phyloP scores from a whole-genome alignment of 176 grass and related monocot genomes.

The Zoysia japonica region DNA sequence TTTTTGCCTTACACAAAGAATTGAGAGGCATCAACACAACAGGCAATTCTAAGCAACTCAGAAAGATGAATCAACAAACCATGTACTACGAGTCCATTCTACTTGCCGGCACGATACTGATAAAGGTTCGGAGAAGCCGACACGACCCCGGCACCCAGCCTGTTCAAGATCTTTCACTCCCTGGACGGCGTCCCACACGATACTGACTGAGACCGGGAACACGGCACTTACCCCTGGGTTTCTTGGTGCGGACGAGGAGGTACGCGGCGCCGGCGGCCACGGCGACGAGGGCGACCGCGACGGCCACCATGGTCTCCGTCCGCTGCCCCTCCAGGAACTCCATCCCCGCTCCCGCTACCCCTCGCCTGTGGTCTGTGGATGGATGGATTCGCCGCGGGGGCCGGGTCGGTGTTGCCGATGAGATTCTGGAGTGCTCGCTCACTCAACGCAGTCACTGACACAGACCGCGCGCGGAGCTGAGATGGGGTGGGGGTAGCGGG shows the following conservation, averaged over 20 bases:
- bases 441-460: background rate
- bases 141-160: background rate
- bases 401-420: background rate
- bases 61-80: background rate
- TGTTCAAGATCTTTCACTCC: background rate
- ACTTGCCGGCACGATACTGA: background rate
- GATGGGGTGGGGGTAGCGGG: too few species aligned
- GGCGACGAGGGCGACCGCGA: conserved; percentile 64
- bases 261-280: conserved; percentile 59
- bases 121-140: background rate
- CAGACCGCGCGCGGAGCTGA: background rate
- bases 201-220: background rate
- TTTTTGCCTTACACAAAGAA: background rate
- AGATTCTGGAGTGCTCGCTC: background rate
- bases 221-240: conserved; percentile 41
- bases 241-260: conserved; percentile 59
- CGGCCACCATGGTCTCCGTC: conserved; percentile 39
- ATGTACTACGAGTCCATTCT: background rate
- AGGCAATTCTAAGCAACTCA: background rate
- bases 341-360: conserved; percentile 28
- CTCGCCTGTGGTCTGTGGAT: background rate
- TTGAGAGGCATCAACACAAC: background rate
- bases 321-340: conserved; percentile 44
- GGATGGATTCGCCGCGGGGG: background rate
- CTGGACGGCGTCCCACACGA: background rate